Evolutionary conservation across 139 green algal species (phyloP).

Genomic region (Edaphochlamys debaryana): DNA sequence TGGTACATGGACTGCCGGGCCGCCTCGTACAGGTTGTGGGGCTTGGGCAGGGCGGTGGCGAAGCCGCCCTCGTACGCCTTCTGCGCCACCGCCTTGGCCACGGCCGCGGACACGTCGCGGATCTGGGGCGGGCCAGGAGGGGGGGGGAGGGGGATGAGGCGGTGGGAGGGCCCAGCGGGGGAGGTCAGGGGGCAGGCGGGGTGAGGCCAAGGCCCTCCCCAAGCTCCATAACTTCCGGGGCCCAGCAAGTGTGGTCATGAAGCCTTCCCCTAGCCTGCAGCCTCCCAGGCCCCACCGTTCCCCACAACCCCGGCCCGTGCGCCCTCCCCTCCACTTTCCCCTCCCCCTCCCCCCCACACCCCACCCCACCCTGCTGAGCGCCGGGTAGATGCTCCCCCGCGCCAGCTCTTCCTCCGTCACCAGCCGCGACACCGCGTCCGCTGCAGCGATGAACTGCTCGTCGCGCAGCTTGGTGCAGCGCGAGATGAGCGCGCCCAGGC

Average conservation of each 20-base stretch:
- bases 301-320: too few relatives aligned
- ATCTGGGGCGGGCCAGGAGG: neutral
- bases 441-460: slow-evolving; percentile 87
- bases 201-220: too few relatives aligned
- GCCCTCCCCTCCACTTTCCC: too few relatives aligned
- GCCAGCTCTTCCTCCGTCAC: slow-evolving; percentile 73
- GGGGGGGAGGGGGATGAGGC: too few relatives aligned
- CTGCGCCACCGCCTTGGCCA: slow-evolving; percentile 77
- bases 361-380: too few relatives aligned
- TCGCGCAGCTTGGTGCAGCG: slow-evolving; percentile 79
- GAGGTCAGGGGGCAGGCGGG: neutral
- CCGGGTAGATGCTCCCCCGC: slow-evolving; percentile 69
- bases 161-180: neutral
- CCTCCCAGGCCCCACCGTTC: too few relatives aligned
- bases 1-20: slow-evolving; percentile 74
- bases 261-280: too few relatives aligned
- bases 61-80: slow-evolving; percentile 82
- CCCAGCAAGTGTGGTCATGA: too few relatives aligned
- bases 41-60: slow-evolving; percentile 86
- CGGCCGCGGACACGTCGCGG: slow-evolving; percentile 67
- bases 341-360: slow-evolving; percentile 66
- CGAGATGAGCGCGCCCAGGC: slow-evolving; percentile 50
- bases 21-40: slow-evolving; percentile 77
- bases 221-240: too few relatives aligned
- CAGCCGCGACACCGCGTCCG: slow-evolving; percentile 77